Base-by-base conservation (phyloP, 2,329 filamentous ascomycete species). In the Colletotrichum salicis region DNA sequence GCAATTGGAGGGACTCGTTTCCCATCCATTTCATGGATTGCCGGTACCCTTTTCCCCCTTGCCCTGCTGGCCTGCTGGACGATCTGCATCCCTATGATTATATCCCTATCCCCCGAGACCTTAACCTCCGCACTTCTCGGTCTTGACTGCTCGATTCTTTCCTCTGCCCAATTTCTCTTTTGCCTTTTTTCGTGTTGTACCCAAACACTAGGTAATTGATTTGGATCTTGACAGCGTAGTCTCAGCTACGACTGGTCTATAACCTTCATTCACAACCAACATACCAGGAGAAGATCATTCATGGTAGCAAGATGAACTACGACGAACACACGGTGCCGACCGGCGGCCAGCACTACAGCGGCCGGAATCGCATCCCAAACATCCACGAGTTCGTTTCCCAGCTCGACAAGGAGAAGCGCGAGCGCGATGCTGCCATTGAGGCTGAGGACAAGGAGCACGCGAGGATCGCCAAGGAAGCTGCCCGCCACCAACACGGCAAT, bases 321-420 rank as follows among this genome's bases (percentile, higher is more conserved):
- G 72, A 85, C 33, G 81, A 86, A 45, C 81, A 83, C 59, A 76
- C 81, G 3, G 79, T 82, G 75, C 86, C 87, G 41, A 78, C 82
- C 74, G 86, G 84, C 24, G 82, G 82, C 13, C 91, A 93, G 77
- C 92, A 95, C 80, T 98, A 97, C 85, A 96, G 93, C 35, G 94
- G 92, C 63, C 83, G 82, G 71, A 97, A 97, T 80, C 93, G 93
- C 29, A 91, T 98, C 64, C 96, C 96, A 7, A 97, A 94, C 67
- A 93, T 98, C 75, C 91, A 92, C 79, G 89, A 96, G 80, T 97
- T 97, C 75, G 88, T 97, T 75, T 88, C 93, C 64, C 89, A 89
- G 74, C 87, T 98, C 45, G 95, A 97, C 80, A 85, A 83, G 64
- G 91, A 97, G 76, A 97, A 97, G 84, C 90, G 88, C 76, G 84